Evolutionary conservation across 306 rosid genomes (phyloP).

Genomic region (Neltuma alba): DNA sequence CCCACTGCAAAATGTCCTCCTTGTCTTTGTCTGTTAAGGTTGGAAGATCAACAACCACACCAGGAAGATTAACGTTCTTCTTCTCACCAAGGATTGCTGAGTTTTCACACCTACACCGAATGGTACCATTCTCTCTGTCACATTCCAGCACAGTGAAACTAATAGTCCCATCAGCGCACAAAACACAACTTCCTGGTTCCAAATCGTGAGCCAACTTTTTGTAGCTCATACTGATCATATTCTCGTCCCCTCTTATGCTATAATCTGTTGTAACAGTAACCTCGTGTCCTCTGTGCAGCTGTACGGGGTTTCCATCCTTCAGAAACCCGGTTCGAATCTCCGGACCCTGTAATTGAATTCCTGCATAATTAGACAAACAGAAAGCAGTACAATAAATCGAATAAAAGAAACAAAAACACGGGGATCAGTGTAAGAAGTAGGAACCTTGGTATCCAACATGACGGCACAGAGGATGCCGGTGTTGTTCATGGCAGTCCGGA

Average conservation of each 20-base stretch:
- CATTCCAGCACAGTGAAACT: constrained; percentile 28
- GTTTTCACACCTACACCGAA: constrained; percentile 33
- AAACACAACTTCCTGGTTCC: constrained; percentile 25
- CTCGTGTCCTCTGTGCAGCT: constrained; percentile 24
- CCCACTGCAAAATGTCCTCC: constrained; percentile 32
- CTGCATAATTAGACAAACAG: background rate
- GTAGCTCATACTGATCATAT: constrained; percentile 36
- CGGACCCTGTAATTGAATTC: constrained; percentile 21
- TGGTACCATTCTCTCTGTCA: constrained; percentile 21
- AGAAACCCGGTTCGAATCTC: constrained; percentile 35
- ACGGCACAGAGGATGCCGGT: constrained; percentile 47
- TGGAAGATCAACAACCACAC: constrained; percentile 34
- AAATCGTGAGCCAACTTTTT: constrained; percentile 10
- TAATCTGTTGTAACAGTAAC: constrained; percentile 24
- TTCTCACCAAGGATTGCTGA: constrained; percentile 28
- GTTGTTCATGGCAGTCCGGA: constrained; percentile 37
- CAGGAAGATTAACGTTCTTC: constrained; percentile 39
- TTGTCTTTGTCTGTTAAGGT: constrained; percentile 33
- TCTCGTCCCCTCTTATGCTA: constrained; percentile 33
- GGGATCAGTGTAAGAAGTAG: background rate
- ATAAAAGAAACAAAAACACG: background rate
- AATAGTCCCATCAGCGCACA: constrained; percentile 35
- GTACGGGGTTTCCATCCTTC: constrained; percentile 22
- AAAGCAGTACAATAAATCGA: background rate
- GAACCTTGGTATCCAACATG: constrained; percentile 23